Base-by-base conservation (phyloP, 768 basidiomycete genomes). In the Tricholoma saponaceum region DNA sequence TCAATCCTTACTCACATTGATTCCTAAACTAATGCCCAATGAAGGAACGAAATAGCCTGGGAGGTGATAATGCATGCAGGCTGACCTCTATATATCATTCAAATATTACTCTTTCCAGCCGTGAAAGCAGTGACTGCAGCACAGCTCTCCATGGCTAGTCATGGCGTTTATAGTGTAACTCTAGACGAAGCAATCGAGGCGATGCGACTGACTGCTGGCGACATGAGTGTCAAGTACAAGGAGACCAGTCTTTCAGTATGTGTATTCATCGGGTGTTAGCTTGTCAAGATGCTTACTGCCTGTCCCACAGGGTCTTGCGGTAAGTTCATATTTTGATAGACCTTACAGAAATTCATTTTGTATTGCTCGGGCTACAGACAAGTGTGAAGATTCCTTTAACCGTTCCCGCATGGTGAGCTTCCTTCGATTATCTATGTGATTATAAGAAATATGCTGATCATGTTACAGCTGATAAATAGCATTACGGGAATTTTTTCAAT, bases 161-260 rank as follows among this genome's bases (percentile, higher is more conserved):
- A 92, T 66, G 95, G 92, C 0, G 80, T 90, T 13, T 93, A 93
- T 65, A 84, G 86, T 32, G 93, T 95, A 33, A 89, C 87, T 0
- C 78, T 98, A 18, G 95, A 98, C 68, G 93, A 97, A 70, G 95
- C 95, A 2, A 97, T 98, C 55, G 92, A 93, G 70, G 94, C 95
- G 4, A 96, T 96, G 92, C 80, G 92, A 22, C 69, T 96, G 50
- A 97, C 94, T 5, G 95, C 95, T 25, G 79, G 83, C n/a, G 92
- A 95, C 70, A 96, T 96, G 93, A 93, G 91, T 60, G 83, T 89
- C 63, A 93, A 95, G 70, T 95, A 96, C 70, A 97, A 96, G 69
- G 95, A 98, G 73, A 98, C 95, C 0, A 92, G 90, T 71, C 82
- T 98, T 62, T 92, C 92, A 39, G 93, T 90, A 66, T 62, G 86